These are phyloP conservation scores for Rhizopus stolonifer DNA, from an alignment of 371 early-diverging fungal species.

Conservation along the genomic window DNA sequence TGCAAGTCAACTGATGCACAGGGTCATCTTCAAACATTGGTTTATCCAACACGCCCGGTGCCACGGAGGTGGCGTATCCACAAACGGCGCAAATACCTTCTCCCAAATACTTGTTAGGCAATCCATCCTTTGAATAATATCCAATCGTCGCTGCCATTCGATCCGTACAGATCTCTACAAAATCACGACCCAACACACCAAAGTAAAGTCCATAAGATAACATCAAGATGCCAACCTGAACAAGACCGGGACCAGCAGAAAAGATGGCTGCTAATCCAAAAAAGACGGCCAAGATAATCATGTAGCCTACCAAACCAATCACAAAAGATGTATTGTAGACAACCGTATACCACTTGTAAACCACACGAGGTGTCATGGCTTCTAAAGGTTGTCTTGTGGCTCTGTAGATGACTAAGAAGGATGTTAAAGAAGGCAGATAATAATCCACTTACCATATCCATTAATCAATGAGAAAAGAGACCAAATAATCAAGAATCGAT, in stretches of 20 bases:
- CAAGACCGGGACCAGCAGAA: constrained; percentile 38
- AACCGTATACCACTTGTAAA: constrained; percentile 70
- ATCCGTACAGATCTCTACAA: constrained; percentile 82
- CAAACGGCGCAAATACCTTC: constrained; percentile 84
- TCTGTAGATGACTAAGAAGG: constrained; percentile 51
- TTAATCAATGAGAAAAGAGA: constrained; percentile 40
- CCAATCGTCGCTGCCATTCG: constrained; percentile 83
- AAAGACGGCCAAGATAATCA: constrained; percentile 55
- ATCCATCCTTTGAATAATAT: constrained; percentile 68
- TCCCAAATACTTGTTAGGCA: constrained; percentile 70
- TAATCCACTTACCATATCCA: constrained; percentile 29
- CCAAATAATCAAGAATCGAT: constrained; percentile 48
- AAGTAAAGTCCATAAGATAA: constrained; percentile 71
- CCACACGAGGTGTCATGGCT: constrained; percentile 66
- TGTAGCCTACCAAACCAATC: constrained; percentile 62
- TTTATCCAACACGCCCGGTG: constrained; percentile 10
- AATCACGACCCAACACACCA: constrained; percentile 79
- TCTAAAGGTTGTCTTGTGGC: constrained; percentile 65
- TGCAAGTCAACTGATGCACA: constrained; percentile 71
- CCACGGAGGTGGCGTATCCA: constrained; percentile 51
- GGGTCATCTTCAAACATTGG: constrained; percentile 44
- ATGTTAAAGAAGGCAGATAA: neutral
- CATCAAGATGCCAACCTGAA: constrained; percentile 49
- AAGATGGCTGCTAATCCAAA: constrained; percentile 55
- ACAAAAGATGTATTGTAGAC: constrained; percentile 66